Evolutionary conservation across 1,284 basidiomycete genomes (phyloP).

Genomic region (Porodaedalea pini): DNA sequence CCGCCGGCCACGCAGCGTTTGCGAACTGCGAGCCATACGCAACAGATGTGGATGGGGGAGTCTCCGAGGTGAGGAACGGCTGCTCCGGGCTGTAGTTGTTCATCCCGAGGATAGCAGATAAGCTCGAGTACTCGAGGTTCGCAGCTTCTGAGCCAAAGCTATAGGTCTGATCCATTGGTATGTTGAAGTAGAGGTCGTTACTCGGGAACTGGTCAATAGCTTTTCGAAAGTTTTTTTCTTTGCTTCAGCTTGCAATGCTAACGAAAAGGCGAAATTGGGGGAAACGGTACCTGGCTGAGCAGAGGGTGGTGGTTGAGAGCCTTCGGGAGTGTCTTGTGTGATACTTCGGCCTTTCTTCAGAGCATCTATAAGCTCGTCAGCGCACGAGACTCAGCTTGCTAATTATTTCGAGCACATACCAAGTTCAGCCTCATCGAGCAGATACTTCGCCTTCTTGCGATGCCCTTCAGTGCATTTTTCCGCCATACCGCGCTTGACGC

Average conservation of each 20-base stretch:
- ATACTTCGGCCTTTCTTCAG: constrained; percentile 14
- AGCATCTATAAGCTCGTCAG: constrained; percentile 14
- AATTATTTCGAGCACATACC: constrained; percentile 41
- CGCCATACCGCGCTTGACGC: constrained; percentile 89
- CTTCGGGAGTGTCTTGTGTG: constrained; percentile 6
- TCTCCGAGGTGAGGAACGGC: constrained; percentile 42
- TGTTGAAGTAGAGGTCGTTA: constrained; percentile 58
- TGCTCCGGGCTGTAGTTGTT: constrained; percentile 46
- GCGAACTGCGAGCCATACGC: constrained; percentile 31
- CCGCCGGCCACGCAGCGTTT: constrained; percentile 45
- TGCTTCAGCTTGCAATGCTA: constrained; percentile 4
- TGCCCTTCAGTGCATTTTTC: constrained; percentile 90
- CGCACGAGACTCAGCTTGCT: not conserved
- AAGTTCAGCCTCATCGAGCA: constrained; percentile 88
- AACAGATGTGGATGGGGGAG: constrained; percentile 26
- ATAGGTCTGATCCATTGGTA: constrained; percentile 60
- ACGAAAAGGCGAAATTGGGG: not conserved
- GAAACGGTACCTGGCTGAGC: constrained; percentile 8
- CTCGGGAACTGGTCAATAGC: constrained; percentile 48
- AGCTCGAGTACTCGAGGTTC: constrained; percentile 88
- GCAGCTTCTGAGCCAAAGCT: constrained; percentile 83
- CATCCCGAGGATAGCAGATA: constrained; percentile 84
- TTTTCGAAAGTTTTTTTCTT: not conserved
- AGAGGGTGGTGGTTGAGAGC: constrained; percentile 8
- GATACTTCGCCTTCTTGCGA: constrained; percentile 97